Evolutionary conservation across 345 rosid species (phyloP).

Genomic region (Pistacia atlantica): DNA sequence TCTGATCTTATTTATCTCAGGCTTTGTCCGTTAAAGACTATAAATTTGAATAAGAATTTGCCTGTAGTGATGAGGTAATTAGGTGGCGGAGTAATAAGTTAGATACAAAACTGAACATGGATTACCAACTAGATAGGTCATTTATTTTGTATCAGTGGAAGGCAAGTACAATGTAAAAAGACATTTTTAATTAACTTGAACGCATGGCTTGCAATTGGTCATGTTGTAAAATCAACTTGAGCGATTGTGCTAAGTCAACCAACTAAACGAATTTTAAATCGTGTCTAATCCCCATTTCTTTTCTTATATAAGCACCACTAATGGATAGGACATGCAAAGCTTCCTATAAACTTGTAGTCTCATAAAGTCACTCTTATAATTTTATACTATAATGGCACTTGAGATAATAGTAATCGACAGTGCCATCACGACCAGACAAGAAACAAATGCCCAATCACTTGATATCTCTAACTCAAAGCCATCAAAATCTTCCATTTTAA

Average conservation of each 20-base stretch:
- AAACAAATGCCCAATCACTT: background rate
- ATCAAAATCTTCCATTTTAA: constrained; percentile 29
- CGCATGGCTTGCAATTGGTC: no score
- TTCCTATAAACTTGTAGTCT: background rate
- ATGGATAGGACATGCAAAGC: background rate
- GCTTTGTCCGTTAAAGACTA: no score
- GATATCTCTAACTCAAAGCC: constrained; percentile 6
- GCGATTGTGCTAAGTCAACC: background rate
- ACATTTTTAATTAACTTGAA: no score
- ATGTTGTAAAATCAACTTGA: background rate
- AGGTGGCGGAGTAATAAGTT: background rate
- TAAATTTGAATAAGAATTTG: background rate
- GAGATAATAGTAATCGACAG: constrained; percentile 21
- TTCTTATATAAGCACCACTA: background rate
- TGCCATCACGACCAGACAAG: background rate
- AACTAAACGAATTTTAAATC: background rate
- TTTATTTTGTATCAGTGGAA: no score
- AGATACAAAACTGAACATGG: no score
- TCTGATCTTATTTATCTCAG: no score
- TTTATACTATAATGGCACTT: constrained; percentile 14
- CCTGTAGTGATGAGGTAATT: background rate
- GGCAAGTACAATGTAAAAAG: no score
- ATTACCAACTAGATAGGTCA: no score
- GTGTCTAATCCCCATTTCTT: background rate
- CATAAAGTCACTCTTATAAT: background rate